phyloP scores from a whole-genome alignment of 768 basidiomycete species.

The Leccinum broughii region DNA sequence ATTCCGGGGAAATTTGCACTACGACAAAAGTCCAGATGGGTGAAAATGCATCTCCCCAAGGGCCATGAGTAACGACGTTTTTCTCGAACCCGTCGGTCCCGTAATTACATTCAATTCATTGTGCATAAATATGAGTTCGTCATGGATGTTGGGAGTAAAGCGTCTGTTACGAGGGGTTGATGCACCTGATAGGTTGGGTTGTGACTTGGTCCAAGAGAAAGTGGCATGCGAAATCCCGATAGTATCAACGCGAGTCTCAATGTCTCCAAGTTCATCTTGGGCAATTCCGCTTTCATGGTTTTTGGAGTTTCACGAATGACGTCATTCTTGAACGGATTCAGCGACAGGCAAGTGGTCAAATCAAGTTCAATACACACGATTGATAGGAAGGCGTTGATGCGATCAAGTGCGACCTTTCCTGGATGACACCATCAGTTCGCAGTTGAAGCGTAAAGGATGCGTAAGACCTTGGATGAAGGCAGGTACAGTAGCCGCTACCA shows the following conservation, averaged over 20 bases:
- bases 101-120: slow-evolving; percentile 56
- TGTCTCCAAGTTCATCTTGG: neutral
- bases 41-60: slow-evolving; percentile 66
- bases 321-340: slow-evolving; percentile 5
- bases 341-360: neutral
- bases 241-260: neutral
- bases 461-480: slow-evolving; percentile 6
- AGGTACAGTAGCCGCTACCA: slow-evolving; percentile 1
- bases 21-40: slow-evolving; percentile 51
- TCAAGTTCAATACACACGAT: neutral
- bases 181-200: neutral
- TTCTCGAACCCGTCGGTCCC: slow-evolving; percentile 60
- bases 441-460: slow-evolving; percentile 27
- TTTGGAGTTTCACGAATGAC: neutral
- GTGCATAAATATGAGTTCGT: slow-evolving; percentile 52
- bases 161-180: slow-evolving; percentile 29
- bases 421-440: slow-evolving; percentile 14
- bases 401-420: slow-evolving; percentile 13
- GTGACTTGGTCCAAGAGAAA: slow-evolving; percentile 10
- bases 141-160: slow-evolving; percentile 51
- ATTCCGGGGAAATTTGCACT: slow-evolving; percentile 65
- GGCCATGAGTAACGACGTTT: slow-evolving; percentile 67
- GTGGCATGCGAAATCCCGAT: slow-evolving; percentile 9
- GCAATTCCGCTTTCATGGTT: neutral
- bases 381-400: slow-evolving; percentile 9